These are phyloP conservation scores for Penicillium malachiteum DNA, from an alignment of 495 filamentous ascomycete genomes.

Conservation along the genomic window DNA sequence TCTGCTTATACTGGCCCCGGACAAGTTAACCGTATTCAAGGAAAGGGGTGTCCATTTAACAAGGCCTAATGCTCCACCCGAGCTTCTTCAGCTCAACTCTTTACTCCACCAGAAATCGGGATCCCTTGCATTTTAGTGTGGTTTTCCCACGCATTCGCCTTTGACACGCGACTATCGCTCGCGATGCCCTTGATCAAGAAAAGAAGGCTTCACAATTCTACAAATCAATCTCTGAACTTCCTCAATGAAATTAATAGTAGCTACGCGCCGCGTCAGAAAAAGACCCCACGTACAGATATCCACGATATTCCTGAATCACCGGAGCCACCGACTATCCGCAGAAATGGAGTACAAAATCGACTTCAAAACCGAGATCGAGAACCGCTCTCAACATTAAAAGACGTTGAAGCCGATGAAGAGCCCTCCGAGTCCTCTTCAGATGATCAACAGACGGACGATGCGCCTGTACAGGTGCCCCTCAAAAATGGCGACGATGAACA, in stretches of 20 bases:
- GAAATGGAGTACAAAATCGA: not conserved
- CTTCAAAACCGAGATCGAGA: not conserved
- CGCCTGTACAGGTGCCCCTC: not conserved
- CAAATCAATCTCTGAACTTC: not conserved
- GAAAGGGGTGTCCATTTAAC: too few relatives aligned
- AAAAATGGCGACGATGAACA: not conserved
- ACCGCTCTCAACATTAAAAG: not conserved
- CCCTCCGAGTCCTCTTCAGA: not conserved
- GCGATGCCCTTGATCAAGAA: not conserved
- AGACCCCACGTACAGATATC: not conserved
- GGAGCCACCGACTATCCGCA: not conserved
- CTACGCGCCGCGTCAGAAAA: not conserved
- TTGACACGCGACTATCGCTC: not conserved
- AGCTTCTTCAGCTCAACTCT: conserved; percentile 9
- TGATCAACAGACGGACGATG: not conserved
- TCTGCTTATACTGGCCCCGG: too few relatives aligned
- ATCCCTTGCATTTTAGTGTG: not conserved
- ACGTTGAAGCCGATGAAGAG: not conserved
- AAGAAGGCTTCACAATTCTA: not conserved
- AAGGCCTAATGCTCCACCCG: conserved; percentile 3
- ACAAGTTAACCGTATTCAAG: too few relatives aligned
- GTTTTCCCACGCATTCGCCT: not conserved
- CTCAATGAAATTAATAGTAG: not conserved
- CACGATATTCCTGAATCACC: not conserved
- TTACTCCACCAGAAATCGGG: not conserved